Evolutionary conservation across 2,329 filamentous ascomycete species (phyloP).

Genomic region (Alternaria arborescens): DNA sequence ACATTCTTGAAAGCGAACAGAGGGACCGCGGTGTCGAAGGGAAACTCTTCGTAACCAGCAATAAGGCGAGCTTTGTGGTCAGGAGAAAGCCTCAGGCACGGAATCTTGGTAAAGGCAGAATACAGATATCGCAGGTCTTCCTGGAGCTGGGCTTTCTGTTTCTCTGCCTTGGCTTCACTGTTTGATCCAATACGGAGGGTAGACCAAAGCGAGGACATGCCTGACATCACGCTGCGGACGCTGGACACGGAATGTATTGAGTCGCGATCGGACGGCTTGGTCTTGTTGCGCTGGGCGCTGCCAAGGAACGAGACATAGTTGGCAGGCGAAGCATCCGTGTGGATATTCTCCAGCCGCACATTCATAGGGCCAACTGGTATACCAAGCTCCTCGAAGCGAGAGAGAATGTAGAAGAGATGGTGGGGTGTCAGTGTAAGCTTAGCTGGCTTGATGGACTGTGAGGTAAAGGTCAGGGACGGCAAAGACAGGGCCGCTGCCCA

Average conservation of each 20-base stretch:
- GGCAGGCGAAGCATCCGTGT: slow-evolving; percentile 82
- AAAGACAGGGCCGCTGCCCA: slow-evolving; percentile 88
- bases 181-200: slow-evolving; percentile 85
- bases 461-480: slow-evolving; percentile 83
- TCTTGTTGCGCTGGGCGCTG: slow-evolving; percentile 81
- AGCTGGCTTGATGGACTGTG: slow-evolving; percentile 84
- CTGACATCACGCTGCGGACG: slow-evolving; percentile 95
- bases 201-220: slow-evolving; percentile 93
- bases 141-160: slow-evolving; percentile 84
- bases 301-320: slow-evolving; percentile 97
- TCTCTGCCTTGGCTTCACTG: slow-evolving; percentile 82
- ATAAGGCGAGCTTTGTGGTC: slow-evolving; percentile 92
- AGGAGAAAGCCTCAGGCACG: slow-evolving; percentile 86
- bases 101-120: slow-evolving; percentile 98
- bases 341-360: slow-evolving; percentile 91
- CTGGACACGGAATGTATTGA: slow-evolving; percentile 97
- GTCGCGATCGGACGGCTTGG: slow-evolving; percentile 80
- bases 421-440: slow-evolving; percentile 94
- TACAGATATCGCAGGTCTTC: slow-evolving; percentile 95
- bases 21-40: slow-evolving; percentile 95
- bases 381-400: slow-evolving; percentile 89
- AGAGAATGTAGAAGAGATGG: slow-evolving; percentile 95
- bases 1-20: slow-evolving; percentile 98
- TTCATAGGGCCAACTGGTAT: slow-evolving; percentile 96
- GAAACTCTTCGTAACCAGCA: slow-evolving; percentile 94